Evolutionary conservation across 805 yeast species (phyloP).

Genomic region (Jamesozyma lodderae): DNA sequence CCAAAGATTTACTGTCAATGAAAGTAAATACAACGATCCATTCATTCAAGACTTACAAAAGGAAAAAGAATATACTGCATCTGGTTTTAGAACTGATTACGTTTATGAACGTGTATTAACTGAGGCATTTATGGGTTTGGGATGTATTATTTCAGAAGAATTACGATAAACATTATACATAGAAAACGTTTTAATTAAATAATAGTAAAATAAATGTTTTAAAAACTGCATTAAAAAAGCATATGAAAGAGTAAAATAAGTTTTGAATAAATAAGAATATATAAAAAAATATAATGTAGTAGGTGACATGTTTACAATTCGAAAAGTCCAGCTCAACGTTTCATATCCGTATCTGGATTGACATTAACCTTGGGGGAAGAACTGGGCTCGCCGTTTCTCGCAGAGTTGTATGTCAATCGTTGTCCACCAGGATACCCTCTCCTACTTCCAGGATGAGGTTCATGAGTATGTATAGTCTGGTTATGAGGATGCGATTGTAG

Average conservation of each 20-base stretch:
- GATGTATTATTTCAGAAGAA: slow-evolving; percentile 66
- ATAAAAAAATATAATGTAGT: no score
- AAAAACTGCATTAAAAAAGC: no score
- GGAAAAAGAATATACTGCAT: slow-evolving; percentile 65
- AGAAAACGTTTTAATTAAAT: no score
- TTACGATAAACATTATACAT: slow-evolving; percentile 17
- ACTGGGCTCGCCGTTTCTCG: background rate
- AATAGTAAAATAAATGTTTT: no score
- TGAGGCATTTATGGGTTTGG: slow-evolving; percentile 85
- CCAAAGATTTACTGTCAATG: slow-evolving; percentile 41
- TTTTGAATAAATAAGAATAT: no score
- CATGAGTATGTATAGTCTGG: background rate
- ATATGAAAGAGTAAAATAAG: no score
- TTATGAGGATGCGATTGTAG: slow-evolving; percentile 1
- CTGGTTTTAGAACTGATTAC: slow-evolving; percentile 68
- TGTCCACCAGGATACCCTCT: slow-evolving; percentile 7
- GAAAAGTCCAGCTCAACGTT: no score
- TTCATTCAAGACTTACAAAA: slow-evolving; percentile 42
- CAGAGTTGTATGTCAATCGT: background rate
- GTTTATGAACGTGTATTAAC: slow-evolving; percentile 71
- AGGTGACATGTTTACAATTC: no score
- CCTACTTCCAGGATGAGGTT: slow-evolving; percentile 5
- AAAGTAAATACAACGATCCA: slow-evolving; percentile 50
- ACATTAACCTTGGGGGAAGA: background rate
- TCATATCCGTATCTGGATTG: no score